Evolutionary conservation across 1,139 yeast genomes (phyloP), one percentile per base, ranked within the genome.

Genomic region (Geotrichum cucujoidarum): DNA sequence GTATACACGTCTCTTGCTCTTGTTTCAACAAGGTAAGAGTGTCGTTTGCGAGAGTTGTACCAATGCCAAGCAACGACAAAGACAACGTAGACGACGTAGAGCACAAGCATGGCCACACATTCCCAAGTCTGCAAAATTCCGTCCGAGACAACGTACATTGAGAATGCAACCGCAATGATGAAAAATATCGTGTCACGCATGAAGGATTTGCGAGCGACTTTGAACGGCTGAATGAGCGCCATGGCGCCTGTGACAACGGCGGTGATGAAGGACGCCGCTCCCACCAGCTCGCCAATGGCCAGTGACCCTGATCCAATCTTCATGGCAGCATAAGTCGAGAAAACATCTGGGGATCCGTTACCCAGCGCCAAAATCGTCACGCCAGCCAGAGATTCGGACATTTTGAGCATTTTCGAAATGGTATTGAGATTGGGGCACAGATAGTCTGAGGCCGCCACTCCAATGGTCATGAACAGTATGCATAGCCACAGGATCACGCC

Each of bases 271-370:
- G 81, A 74, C 0, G 92, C 86, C 2, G 96, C 90, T 0, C 98
- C 97, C 30, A 88, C 66, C 34, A 90, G 70, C 64, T 90, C 97
- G 1, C 97, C 94, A 4, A 92, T 68, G 0, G 97, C 97, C 62
- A 92, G 68, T 2, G 88, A 75, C 0, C 84, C 80, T 4, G 85
- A 77, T 16, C 78, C 82, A 2, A 78, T 67, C 35, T 73, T 72
- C 78, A 89, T 77, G 4, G 96, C 95, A 37, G 82, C 81, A 62
- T 80, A 87, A 0, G 96, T 88, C 44, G 94, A 78, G 42, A 89
- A 75, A 3, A 92, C 80, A 65, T 92, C 98, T 0, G 97, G 96
- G 0, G 95, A 76, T 8, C 96, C 92, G 64, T 92, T 92, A 0
- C 97, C 97, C 54, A 90, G 72, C 0, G 98, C 95, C 50, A 92